A percentile compares a stretch with the other conserved stretches of the same genome.
Evolutionary conservation across 129 eudicot species (phyloP).

Genomic region (Glebionis coronaria): DNA sequence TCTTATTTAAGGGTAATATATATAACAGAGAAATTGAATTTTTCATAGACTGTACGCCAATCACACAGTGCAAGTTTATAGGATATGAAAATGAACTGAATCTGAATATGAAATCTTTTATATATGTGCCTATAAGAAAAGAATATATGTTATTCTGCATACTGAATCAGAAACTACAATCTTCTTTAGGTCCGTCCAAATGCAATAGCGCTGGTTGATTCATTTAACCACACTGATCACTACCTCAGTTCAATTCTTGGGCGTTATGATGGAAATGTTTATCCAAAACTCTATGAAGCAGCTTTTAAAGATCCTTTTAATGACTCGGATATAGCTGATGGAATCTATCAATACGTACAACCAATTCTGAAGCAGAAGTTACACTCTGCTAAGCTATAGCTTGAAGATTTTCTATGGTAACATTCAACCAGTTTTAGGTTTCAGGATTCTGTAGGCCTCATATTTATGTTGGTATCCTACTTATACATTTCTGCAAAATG

Average conservation of each 20-base stretch:
- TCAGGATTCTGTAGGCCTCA: neutral
- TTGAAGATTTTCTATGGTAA: neutral
- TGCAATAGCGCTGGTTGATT: conserved; percentile 80
- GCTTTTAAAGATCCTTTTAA: conserved; percentile 90
- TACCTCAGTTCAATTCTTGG: conserved; percentile 87
- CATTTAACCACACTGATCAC: conserved; percentile 92
- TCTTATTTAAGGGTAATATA: neutral
- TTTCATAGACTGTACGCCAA: neutral
- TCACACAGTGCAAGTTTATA: neutral
- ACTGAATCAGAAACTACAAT: neutral
- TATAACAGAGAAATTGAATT: neutral
- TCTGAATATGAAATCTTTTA: neutral
- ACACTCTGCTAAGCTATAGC: conserved; percentile 54
- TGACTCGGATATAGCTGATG: conserved; percentile 70
- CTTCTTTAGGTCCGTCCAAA: conserved; percentile 63
- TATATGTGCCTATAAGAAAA: neutral
- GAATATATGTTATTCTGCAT: neutral
- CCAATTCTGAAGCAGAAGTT: conserved; percentile 72
- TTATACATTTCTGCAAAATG: neutral
- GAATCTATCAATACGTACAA: conserved; percentile 62
- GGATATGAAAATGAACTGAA: neutral
- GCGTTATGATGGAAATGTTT: conserved; percentile 88
- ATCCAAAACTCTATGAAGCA: conserved; percentile 86
- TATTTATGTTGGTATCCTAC: conserved; percentile 2
- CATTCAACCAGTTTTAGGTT: neutral